Base-by-base conservation (phyloP, 176 grass and related monocot species). In the Eremochloa ophiuroides region DNA sequence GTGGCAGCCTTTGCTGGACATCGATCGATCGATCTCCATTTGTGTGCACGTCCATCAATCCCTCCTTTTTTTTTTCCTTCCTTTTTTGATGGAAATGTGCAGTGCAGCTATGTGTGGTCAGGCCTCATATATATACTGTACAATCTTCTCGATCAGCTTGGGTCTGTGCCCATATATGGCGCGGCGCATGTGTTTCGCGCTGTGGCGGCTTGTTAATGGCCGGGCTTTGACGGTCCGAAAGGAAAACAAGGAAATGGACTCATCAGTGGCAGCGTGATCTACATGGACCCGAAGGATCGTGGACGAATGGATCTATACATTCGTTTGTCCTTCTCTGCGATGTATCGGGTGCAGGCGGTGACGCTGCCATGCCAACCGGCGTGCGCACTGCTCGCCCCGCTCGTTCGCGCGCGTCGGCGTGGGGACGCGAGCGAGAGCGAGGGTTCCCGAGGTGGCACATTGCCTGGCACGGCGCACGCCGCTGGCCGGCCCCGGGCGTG, bases 361-460 rank as follows among this genome's bases (percentile, higher is more conserved):
- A 75, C 15, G 71, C 23, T 28, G 71, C 66, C 64, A 38, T 44
- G 81, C 7, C 69, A 10, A 6, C n/a, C 16, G 30, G 35, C 62
- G 15, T 9, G 69, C 4, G 42, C 33, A 30, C n/a, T 0, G 4
- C 16, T n/a, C 2, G 16, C 3, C 7, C 26, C 82, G 38, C 17
- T 8, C 47, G 35, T 20, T 7, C 51, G 66, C n/a, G 18, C 2
- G 28, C 29, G 27, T 2, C 62, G 74, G 29, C 69, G 60, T 80
- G 77, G 73, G 68, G 69, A 41, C 29, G 40, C 0, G n/a, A 4
- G 6, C 23, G 60, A 78, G 20, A 66, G 16, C 5, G 65, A 87
- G 85, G 34, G 79, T 26, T 77, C 74, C 41, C 5, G 53, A 33
- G 79, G 29, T 25, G 41, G 69, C 69, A 86, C 51, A 20, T n/a